Evolutionary conservation across 331 rosid genomes (phyloP).

Genomic region (Quercus lobata): DNA sequence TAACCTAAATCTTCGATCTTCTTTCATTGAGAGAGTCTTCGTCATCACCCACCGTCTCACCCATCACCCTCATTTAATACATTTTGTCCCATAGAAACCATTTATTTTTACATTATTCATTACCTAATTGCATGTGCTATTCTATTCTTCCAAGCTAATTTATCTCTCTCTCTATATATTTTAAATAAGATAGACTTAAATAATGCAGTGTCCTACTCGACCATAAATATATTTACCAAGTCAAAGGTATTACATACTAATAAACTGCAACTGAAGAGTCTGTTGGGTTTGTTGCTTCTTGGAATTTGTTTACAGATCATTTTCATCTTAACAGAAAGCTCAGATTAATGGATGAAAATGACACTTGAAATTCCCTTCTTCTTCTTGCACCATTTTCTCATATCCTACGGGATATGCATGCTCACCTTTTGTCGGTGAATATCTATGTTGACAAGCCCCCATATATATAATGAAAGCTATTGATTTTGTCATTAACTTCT

Average conservation of each 20-base stretch:
- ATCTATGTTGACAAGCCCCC: background rate
- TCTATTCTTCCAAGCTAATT: constrained; percentile 27
- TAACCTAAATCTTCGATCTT: background rate
- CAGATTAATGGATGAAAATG: constrained; percentile 22
- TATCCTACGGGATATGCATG: background rate
- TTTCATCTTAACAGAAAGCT: constrained; percentile 17
- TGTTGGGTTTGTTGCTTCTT: constrained; percentile 30
- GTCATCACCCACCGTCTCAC: background rate
- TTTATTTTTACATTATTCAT: constrained; percentile 22
- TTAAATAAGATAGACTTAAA: background rate
- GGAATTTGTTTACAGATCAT: constrained; percentile 26
- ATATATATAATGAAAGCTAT: no score
- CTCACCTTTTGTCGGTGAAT: background rate
- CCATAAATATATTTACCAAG: constrained; percentile 27
- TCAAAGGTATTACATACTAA: constrained; percentile 24
- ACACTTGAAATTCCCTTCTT: constrained; percentile 18
- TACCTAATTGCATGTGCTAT: constrained; percentile 38
- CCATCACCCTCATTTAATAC: constrained; percentile 19
- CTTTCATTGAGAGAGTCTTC: constrained; percentile 4
- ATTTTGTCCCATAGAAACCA: background rate
- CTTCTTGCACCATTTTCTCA: background rate
- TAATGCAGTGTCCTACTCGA: constrained; percentile 1
- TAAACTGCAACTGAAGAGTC: constrained; percentile 4
- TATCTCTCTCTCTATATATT: background rate
- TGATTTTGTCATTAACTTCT: no score